Evolutionary conservation across 2,329 filamentous ascomycete genomes (phyloP), one percentile per base, ranked within the genome.

Genomic region (Cladophialophora carrionii): DNA sequence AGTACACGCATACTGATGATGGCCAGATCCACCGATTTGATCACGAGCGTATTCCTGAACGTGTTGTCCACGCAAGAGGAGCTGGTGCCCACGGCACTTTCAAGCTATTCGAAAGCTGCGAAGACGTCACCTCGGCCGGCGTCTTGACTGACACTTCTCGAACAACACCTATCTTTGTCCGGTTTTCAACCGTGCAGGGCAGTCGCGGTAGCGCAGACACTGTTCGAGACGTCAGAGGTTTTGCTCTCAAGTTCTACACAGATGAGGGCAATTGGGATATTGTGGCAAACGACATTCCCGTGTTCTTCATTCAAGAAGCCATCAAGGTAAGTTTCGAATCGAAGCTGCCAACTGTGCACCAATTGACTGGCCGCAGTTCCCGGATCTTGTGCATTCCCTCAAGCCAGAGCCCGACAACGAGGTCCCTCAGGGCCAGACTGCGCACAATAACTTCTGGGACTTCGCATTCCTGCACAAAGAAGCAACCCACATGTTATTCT

Each of bases 151-250:
- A 91, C 67, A 90, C 87, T 0, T 85, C 84, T 0, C 83, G 87
- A 32, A 84, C 83, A 37, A 92, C 89, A 0, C 87, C 83, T 69
- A 80, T 90, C 0, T 91, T 91, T 73, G 73, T 90, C 17, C 87
- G 90, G 0, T 93, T 95, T 76, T 94, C 90, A 0, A 94, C 91
- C 0, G 90, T 91, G 0, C 82, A 90, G 1, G 90, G 89, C 6
- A 90, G 87, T 73, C 84, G 87, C 37, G 91, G 90, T 12, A 90
- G 88, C 58, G 89, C 90, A 5, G 91, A 95, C 74, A 93, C 90
- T 0, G 90, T 92, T 0, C 85, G 91, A n/a, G 90, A 95, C 79
- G 89, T 92, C 1, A 86, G 90, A 43, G 90, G 91, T 1, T 95
- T 94, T 68, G 90, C 90, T 0, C 77, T 91, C 68, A 91, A 91